Percentiles rank a stretch among this genome's conserved stretches.
These are phyloP conservation scores for Biscutella laevigata DNA, from an alignment of 441 rosid genomes.

Conservation along the genomic window DNA sequence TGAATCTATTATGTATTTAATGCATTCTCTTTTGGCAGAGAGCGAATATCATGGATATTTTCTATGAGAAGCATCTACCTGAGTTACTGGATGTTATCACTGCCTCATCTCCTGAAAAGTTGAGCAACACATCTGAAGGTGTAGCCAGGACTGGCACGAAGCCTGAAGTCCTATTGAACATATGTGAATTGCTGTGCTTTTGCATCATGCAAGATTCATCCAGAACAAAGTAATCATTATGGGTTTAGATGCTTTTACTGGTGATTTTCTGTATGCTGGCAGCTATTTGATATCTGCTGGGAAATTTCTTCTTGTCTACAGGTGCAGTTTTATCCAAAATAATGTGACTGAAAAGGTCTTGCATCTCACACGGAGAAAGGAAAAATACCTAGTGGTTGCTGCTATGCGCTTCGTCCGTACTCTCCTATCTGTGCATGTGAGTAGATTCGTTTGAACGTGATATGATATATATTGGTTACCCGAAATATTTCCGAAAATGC, in stretches of 20 bases:
- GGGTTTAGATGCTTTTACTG: slow-evolving; percentile 17
- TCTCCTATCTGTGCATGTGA: slow-evolving; percentile 76
- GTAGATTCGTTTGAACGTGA: slow-evolving; percentile 28
- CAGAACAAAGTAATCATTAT: slow-evolving; percentile 80
- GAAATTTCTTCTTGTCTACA: slow-evolving; percentile 34
- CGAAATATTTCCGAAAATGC: slow-evolving; percentile 5
- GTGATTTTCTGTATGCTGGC: slow-evolving; percentile 5
- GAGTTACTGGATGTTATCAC: slow-evolving; percentile 81
- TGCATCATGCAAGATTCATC: slow-evolving; percentile 93
- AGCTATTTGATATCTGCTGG: slow-evolving; percentile 10
- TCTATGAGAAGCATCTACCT: slow-evolving; percentile 91
- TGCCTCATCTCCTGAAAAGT: slow-evolving; percentile 58
- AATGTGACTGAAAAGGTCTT: slow-evolving; percentile 80
- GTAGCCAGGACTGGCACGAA: slow-evolving; percentile 41
- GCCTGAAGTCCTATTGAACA: slow-evolving; percentile 85
- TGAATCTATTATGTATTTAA: slow-evolving; percentile 3
- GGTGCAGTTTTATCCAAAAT: slow-evolving; percentile 89
- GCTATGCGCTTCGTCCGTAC: slow-evolving; percentile 93
- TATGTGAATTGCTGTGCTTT: slow-evolving; percentile 94
- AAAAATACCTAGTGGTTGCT: slow-evolving; percentile 94
- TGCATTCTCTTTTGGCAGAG: slow-evolving; percentile 48
- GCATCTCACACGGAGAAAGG: slow-evolving; percentile 76
- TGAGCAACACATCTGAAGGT: slow-evolving; percentile 38
- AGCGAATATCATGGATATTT: slow-evolving; percentile 77
- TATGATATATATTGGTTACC: neutral